phyloP scores from a whole-genome alignment of 2,329 filamentous ascomycete genomes.

The Fusarium tuaranense region DNA sequence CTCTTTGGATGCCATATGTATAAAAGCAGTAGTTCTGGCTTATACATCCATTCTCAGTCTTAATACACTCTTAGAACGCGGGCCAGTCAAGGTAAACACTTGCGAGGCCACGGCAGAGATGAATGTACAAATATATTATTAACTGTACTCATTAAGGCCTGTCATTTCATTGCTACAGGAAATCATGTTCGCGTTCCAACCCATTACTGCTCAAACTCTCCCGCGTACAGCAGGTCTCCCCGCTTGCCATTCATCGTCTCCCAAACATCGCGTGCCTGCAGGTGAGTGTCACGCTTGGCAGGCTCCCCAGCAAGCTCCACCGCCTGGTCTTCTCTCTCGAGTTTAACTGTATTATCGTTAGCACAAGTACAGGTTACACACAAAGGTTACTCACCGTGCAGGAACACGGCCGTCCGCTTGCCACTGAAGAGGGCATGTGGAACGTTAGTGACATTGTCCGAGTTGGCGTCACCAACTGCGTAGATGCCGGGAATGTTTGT shows the following conservation, averaged over 20 bases:
- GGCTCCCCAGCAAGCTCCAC: slow-evolving; percentile 47
- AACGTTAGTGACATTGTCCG: slow-evolving; percentile 69
- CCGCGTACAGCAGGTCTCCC: slow-evolving; percentile 59
- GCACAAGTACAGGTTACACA: neutral
- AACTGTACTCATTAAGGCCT: neutral
- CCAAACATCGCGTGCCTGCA: slow-evolving; percentile 58
- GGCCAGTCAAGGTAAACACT: neutral
- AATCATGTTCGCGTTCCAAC: neutral
- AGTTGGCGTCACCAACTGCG: slow-evolving; percentile 70
- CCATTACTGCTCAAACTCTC: slow-evolving; percentile 51
- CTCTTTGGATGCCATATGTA: too few relatives aligned
- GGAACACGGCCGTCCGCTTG: slow-evolving; percentile 67
- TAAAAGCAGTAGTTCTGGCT: too few relatives aligned
- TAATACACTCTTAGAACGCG: neutral
- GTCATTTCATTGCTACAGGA: neutral
- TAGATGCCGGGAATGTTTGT: slow-evolving; percentile 68
- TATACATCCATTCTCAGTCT: neutral
- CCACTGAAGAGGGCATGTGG: slow-evolving; percentile 71
- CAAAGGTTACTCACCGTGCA: slow-evolving; percentile 61
- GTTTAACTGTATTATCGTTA: slow-evolving; percentile 48
- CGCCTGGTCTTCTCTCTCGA: slow-evolving; percentile 55
- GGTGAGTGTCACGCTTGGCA: slow-evolving; percentile 45
- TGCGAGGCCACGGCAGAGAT: neutral
- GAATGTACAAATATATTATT: neutral
- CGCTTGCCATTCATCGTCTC: slow-evolving; percentile 57